phyloP scores from a whole-genome alignment of 352 stramenopile genomes.

The Phytophthora melonis region DNA sequence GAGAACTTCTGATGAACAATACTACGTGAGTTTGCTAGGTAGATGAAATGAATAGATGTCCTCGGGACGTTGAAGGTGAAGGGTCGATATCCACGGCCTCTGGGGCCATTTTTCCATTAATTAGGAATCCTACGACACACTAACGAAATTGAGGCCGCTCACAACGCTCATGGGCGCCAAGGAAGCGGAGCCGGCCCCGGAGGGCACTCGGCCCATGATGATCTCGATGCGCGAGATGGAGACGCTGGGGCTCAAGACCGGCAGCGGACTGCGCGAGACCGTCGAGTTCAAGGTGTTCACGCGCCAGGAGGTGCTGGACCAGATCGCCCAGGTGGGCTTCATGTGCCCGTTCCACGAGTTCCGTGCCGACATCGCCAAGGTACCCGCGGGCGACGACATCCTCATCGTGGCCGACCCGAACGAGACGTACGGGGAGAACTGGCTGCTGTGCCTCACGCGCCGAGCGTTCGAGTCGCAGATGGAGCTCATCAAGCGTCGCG shows the following conservation, averaged over 20 bases:
- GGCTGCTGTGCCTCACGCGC: constrained; percentile 79
- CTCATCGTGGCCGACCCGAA: constrained; percentile 80
- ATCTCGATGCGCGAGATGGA: constrained; percentile 91
- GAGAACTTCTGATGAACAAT: constrained; percentile 76
- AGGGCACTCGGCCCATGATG: constrained; percentile 83
- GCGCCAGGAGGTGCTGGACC: constrained; percentile 73
- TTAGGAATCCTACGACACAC: no score
- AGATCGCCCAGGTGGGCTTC: constrained; percentile 84
- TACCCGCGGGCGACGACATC: constrained; percentile 68
- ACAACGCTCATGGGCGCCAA: constrained; percentile 43
- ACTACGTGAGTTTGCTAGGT: constrained; percentile 11
- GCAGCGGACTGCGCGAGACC: constrained; percentile 78
- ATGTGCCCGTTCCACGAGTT: constrained; percentile 87
- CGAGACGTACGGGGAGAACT: constrained; percentile 89
- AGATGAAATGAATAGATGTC: constrained; percentile 7
- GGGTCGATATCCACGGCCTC: constrained; percentile 34
- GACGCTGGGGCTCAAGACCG: constrained; percentile 79
- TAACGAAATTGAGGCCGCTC: no score
- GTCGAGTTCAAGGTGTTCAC: constrained; percentile 77
- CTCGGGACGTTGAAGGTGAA: constrained; percentile 14
- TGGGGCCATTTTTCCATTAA: constrained; percentile 1
- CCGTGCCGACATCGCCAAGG: constrained; percentile 69
- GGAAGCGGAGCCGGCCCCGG: constrained; percentile 61
- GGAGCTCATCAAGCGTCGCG: constrained; percentile 60
- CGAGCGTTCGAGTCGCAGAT: constrained; percentile 73